Conservation (phyloP, 164 flowering plant species). For the Brasenia schreberi region DNA sequence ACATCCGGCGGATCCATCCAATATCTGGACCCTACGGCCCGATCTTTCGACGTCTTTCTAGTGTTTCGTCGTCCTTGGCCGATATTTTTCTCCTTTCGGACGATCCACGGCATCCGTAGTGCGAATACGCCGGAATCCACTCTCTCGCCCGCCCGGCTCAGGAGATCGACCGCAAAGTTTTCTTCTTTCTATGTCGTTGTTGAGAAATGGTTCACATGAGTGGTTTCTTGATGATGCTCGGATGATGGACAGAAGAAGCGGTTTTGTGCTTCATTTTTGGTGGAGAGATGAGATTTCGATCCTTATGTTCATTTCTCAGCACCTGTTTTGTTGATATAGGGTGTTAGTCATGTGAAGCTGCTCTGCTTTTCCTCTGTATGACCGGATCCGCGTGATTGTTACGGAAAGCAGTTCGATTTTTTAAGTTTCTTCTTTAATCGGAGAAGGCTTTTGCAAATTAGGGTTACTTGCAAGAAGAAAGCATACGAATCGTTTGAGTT, state of each 20-base stretch:
- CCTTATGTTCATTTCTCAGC: background rate
- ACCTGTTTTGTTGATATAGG: too few relatives aligned
- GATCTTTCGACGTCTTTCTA: background rate
- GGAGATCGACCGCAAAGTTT: background rate
- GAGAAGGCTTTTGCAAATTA: background rate
- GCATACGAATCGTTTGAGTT: background rate
- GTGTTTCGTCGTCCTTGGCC: background rate
- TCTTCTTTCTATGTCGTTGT: background rate
- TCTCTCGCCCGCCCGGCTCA: background rate
- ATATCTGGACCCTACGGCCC: background rate
- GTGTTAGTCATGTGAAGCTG: too few relatives aligned
- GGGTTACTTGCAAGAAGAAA: background rate
- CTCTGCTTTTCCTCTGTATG: too few relatives aligned
- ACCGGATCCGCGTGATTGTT: too few relatives aligned
- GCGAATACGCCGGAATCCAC: background rate
- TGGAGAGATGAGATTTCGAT: background rate
- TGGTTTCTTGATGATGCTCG: background rate
- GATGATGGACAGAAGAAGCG: background rate
- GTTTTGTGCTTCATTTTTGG: background rate
- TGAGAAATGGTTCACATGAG: background rate
- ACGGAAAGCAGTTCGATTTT: background rate
- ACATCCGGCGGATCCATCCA: background rate
- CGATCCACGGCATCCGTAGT: background rate
- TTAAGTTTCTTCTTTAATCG: background rate
- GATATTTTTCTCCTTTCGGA: background rate